phyloP scores from a whole-genome alignment of 2,329 filamentous ascomycete genomes.

The Albifimbria verrucaria region DNA sequence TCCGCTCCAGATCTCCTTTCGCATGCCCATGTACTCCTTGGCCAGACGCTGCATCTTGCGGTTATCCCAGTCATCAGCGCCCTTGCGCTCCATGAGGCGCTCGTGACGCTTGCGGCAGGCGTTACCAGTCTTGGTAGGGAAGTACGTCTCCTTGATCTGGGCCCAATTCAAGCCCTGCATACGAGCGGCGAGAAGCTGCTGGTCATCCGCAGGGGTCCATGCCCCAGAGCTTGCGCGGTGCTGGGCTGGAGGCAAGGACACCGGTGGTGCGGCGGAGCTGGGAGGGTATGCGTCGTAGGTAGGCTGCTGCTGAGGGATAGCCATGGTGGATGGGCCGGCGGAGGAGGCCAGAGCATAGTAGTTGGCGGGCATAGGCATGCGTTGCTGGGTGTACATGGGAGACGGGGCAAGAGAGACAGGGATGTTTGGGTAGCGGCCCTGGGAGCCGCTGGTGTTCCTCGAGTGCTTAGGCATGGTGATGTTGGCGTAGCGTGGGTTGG shows the following conservation, averaged over 20 bases:
- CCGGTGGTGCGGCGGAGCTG: conserved; percentile 27
- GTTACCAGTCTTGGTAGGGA: conserved; percentile 74
- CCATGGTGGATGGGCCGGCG: conserved; percentile 23
- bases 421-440: conserved; percentile 25
- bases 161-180: conserved; percentile 79
- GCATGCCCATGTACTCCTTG: conserved; percentile 73
- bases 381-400: conserved; percentile 39
- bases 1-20: conserved; percentile 77
- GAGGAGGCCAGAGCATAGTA: conserved; percentile 38
- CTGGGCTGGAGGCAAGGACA: conserved; percentile 41
- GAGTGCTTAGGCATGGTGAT: conserved; percentile 44
- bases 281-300: conserved; percentile 38
- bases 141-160: conserved; percentile 73
- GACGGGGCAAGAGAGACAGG: conserved; percentile 38
- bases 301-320: conserved; percentile 22
- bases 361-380: conserved; percentile 33
- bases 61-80: conserved; percentile 75
- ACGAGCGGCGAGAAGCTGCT: conserved; percentile 67
- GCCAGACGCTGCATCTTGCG: conserved; percentile 72
- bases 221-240: conserved; percentile 59
- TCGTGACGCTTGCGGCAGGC: conserved; percentile 90
- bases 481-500: conserved; percentile 8
- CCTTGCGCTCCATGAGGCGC: conserved; percentile 72
- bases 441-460: conserved; percentile 33
- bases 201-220: conserved; percentile 74